These are phyloP conservation scores for Phanerochaete carnosa DNA, from an alignment of 768 basidiomycete genomes.

Conservation along the genomic window DNA sequence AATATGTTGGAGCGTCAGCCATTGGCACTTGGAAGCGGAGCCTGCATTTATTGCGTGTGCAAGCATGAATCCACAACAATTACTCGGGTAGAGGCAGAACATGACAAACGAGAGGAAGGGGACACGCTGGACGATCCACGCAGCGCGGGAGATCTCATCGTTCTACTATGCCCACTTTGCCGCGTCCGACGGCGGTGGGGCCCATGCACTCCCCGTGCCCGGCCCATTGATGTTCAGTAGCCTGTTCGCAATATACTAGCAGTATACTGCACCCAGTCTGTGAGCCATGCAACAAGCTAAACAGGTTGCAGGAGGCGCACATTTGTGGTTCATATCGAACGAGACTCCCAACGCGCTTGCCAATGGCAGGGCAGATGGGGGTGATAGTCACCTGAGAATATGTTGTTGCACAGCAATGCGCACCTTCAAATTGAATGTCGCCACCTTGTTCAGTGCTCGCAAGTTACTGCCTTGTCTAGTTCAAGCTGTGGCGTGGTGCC, in stretches of 20 bases:
- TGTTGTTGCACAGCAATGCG: slow-evolving; percentile 51
- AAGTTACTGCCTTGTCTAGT: slow-evolving; percentile 33
- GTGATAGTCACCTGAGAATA: slow-evolving; percentile 49
- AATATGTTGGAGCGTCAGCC: no score
- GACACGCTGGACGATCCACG: slow-evolving; percentile 46
- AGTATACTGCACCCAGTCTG: no score
- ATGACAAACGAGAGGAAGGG: no score
- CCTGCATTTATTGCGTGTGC: no score
- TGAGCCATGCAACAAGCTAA: no score
- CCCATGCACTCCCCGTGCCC: slow-evolving; percentile 45
- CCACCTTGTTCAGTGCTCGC: slow-evolving; percentile 45
- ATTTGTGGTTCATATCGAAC: slow-evolving; percentile 62
- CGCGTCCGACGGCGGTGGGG: slow-evolving; percentile 29
- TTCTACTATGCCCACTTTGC: slow-evolving; percentile 33
- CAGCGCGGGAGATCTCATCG: slow-evolving; percentile 57
- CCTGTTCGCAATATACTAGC: slow-evolving; percentile 52
- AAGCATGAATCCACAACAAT: no score
- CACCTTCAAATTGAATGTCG: no score
- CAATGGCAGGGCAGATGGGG: slow-evolving; percentile 52
- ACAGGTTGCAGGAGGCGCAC: not conserved
- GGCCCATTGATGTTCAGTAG: slow-evolving; percentile 55
- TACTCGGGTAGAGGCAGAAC: no score
- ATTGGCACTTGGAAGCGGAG: no score
- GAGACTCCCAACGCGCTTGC: slow-evolving; percentile 51
- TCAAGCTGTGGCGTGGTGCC: slow-evolving; percentile 52